These are phyloP conservation scores for Tolypocladium tropicale DNA, from an alignment of 2,329 filamentous ascomycete species.

Conservation along the genomic window DNA sequence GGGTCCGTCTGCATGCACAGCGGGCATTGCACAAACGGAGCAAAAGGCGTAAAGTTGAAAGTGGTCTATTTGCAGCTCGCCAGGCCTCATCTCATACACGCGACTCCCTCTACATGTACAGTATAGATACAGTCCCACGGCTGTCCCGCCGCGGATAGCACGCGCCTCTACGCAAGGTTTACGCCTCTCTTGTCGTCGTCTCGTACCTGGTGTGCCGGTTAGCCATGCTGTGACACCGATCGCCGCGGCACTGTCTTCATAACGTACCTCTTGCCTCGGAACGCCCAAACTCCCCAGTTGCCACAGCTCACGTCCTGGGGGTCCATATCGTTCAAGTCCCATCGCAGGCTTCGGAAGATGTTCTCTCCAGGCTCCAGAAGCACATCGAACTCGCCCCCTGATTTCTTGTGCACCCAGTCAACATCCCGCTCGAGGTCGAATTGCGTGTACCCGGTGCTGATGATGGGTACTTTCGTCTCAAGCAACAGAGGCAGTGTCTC, in stretches of 20 bases:
- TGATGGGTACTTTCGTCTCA: conserved; percentile 90
- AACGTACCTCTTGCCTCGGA: conserved; percentile 85
- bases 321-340: conserved; percentile 94
- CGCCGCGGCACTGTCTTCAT: background rate
- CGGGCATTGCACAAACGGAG: background rate
- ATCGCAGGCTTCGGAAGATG: conserved; percentile 81
- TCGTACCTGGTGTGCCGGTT: conserved; percentile 43
- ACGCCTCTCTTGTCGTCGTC: conserved; percentile 43
- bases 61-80: background rate
- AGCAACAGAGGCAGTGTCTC: conserved; percentile 81
- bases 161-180: background rate
- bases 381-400: conserved; percentile 83
- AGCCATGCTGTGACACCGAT: conserved; percentile 13
- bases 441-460: conserved; percentile 93
- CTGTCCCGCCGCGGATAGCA: background rate
- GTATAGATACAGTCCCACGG: conserved; percentile 2
- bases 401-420: conserved; percentile 78
- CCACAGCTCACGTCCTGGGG: conserved; percentile 90
- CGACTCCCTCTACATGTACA: conserved; percentile 1
- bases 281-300: conserved; percentile 96
- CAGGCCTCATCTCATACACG: background rate
- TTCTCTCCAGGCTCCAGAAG: conserved; percentile 91
- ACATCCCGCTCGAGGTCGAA: conserved; percentile 91
- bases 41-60: background rate
- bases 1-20: background rate